Percentiles rank a stretch among this genome's conserved stretches.
Conservation (phyloP, 176 grass and related monocot species). For the Ensete ventricosum region DNA sequence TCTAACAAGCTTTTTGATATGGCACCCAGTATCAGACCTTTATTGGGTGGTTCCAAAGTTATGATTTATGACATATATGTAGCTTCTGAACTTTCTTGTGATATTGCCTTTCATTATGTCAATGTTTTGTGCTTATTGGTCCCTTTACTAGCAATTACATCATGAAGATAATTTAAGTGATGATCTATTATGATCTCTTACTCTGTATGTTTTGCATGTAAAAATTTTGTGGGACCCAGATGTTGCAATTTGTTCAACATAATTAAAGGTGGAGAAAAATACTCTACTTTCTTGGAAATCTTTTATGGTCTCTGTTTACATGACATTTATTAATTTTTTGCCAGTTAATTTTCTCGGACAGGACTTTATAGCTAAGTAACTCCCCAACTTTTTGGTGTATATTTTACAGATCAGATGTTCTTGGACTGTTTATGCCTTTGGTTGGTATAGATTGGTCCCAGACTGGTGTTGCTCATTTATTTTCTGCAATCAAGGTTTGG, state of each 20-base stretch:
- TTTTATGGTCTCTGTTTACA: neutral
- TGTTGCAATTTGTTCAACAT: neutral
- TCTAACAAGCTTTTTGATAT: too few relatives aligned
- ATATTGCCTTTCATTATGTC: too few relatives aligned
- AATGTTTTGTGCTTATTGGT: too few relatives aligned
- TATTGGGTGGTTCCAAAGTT: too few relatives aligned
- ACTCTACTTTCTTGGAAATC: neutral
- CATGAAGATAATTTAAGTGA: too few relatives aligned
- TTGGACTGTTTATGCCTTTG: constrained; percentile 95
- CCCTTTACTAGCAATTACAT: too few relatives aligned
- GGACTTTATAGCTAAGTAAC: neutral
- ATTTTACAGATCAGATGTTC: constrained; percentile 82
- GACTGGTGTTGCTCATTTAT: constrained; percentile 88
- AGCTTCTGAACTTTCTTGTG: too few relatives aligned
- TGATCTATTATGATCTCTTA: too few relatives aligned
- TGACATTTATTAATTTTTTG: neutral
- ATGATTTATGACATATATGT: too few relatives aligned
- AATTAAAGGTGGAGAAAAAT: neutral
- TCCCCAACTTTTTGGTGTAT: neutral
- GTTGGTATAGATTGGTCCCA: constrained; percentile 98
- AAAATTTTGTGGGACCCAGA: too few relatives aligned
- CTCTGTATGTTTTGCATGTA: too few relatives aligned
- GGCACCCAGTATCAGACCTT: too few relatives aligned
- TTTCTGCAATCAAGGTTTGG: constrained; percentile 93
- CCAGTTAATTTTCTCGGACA: neutral